These are phyloP conservation scores for Vicia villosa DNA, from an alignment of 306 rosid genomes.

Conservation along the genomic window DNA sequence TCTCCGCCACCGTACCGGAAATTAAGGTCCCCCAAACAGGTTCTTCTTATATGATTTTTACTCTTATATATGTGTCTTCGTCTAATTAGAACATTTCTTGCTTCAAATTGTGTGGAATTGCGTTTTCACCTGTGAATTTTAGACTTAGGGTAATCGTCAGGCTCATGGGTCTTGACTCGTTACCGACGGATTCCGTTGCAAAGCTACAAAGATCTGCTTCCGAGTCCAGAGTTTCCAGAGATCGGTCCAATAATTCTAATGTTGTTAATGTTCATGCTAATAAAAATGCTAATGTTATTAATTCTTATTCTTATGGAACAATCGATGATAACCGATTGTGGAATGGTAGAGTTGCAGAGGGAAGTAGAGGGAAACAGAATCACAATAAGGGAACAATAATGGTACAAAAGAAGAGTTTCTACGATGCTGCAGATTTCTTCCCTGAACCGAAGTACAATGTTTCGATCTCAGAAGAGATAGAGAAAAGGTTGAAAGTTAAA, in stretches of 20 bases:
- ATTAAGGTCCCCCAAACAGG: too few species aligned
- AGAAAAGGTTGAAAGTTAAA: slow-evolving; percentile 65
- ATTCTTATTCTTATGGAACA: not conserved
- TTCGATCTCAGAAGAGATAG: slow-evolving; percentile 65
- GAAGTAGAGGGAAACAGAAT: slow-evolving; percentile 42
- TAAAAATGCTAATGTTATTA: not conserved
- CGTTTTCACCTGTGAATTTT: too few species aligned
- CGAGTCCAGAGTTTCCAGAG: slow-evolving; percentile 80
- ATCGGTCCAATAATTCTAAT: slow-evolving; percentile 44
- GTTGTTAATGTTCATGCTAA: not conserved
- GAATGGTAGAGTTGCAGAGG: slow-evolving; percentile 43
- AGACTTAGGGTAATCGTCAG: slow-evolving; percentile 88
- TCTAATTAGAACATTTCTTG: too few species aligned
- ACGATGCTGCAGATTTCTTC: slow-evolving; percentile 77
- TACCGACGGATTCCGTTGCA: slow-evolving; percentile 48
- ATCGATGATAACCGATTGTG: slow-evolving; percentile 32
- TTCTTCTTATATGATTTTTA: too few species aligned
- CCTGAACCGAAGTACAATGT: slow-evolving; percentile 74
- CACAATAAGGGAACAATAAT: slow-evolving; percentile 45
- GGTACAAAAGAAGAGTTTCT: slow-evolving; percentile 76
- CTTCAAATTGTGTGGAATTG: too few species aligned
- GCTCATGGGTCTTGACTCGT: slow-evolving; percentile 85
- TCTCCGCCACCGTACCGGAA: too few species aligned
- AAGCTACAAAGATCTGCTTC: slow-evolving; percentile 93
- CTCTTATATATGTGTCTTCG: too few species aligned